Base-by-base conservation (phyloP, 2,329 filamentous ascomycete species). In the Colletotrichum nymphaeae region DNA sequence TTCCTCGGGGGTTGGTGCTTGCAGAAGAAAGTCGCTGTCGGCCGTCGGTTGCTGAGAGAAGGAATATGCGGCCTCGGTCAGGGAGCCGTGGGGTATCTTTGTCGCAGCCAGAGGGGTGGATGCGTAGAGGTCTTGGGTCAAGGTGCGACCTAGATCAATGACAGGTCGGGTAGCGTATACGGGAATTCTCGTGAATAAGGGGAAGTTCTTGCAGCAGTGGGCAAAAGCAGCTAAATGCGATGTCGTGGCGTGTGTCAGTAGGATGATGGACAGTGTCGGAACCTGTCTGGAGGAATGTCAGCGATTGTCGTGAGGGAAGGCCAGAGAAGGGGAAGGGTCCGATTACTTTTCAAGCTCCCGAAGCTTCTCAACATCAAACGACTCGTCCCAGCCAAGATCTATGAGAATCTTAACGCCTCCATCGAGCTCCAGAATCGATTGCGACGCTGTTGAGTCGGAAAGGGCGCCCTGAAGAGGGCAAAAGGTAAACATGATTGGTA, bases 191-290 rank as follows among this genome's bases (percentile, higher is more conserved):
- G 93, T 93, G 84, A 99, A 99, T 59, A 94, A 88, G 58, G 97
- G 95, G 75, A 98, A 93, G 82, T 98, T 93, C 83, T 98, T 98
- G 91, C 97, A 98, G 86, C 95, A 98, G 83, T 98, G 95, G 56
- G 94, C 95, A 82, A 94, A 98, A 72, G 97, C 97, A 77, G 94
- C 96, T 69, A 99, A 90, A 84, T 99, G 97, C 64, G 94, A 92
- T 64, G 94, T 90, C 0, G 96, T 99, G 75, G 97, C 94, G 82
- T 99, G 97, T 1, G 97, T 99, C 76, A 99, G 89, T 53, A 99
- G 93, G 78, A 99, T 93, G 77, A 99, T 88, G 3, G 97, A 98
- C 56, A 99, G 89, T 0, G 96, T 97, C 26, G 96, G 94, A 11
- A 97, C 91, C 86, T 97, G 94, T 86, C 95, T 97, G 77, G 5